Percentiles rank a stretch among this genome's conserved stretches.
Conservation (phyloP, 2,329 filamentous ascomycete genomes). For the Diaporthe amygdali region DNA sequence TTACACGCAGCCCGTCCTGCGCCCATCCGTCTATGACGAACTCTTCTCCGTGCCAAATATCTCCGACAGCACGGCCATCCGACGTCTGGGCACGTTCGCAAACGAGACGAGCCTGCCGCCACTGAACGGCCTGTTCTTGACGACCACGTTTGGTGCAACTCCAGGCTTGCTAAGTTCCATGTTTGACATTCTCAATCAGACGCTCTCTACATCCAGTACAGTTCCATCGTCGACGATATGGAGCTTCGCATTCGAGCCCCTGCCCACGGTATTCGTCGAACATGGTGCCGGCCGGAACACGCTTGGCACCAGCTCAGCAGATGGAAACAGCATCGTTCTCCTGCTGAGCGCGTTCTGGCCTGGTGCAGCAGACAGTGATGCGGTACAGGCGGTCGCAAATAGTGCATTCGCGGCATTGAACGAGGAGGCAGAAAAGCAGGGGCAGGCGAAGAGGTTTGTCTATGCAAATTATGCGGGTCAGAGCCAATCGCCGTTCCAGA, state of each 20-base stretch:
- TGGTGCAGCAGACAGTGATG: not conserved
- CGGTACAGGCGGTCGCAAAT: not conserved
- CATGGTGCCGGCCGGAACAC: not conserved
- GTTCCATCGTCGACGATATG: not conserved
- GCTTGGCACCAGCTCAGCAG: not conserved
- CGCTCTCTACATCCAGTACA: slow-evolving; percentile 1
- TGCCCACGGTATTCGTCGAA: not conserved
- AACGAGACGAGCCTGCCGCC: not conserved
- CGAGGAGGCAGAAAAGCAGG: not conserved
- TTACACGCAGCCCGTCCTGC: not conserved
- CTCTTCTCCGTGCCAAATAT: slow-evolving; percentile 6
- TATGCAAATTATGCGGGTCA: not conserved
- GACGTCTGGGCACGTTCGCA: slow-evolving; percentile 1
- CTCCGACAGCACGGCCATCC: slow-evolving; percentile 1
- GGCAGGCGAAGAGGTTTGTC: slow-evolving; percentile 3
- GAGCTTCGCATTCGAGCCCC: slow-evolving; percentile 9
- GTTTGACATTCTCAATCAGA: slow-evolving; percentile 2
- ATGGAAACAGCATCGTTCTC: not conserved
- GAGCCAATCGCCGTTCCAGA: not conserved
- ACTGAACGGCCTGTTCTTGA: slow-evolving; percentile 3
- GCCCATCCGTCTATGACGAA: not conserved
- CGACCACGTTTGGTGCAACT: not conserved
- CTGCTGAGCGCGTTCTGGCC: slow-evolving; percentile 6
- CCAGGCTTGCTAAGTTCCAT: not conserved
- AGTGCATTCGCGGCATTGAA: not conserved